Percentiles rank a stretch among this genome's conserved stretches.
These are phyloP conservation scores for Dendrocalamus latiflorus DNA, from an alignment of 202 grass and related monocot species.

Conservation along the genomic window DNA sequence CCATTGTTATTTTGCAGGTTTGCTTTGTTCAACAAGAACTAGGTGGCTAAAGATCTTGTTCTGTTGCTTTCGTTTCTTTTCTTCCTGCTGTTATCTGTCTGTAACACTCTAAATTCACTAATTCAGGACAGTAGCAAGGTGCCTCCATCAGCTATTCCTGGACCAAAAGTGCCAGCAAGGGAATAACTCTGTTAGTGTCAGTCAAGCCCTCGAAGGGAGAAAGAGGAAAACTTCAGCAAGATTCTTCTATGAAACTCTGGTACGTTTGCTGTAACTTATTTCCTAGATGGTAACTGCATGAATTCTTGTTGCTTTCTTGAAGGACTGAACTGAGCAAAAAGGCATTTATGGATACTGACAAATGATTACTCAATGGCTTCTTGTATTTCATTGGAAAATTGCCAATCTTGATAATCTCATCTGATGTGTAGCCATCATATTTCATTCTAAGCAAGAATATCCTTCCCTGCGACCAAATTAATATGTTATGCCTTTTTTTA, in stretches of 20 bases:
- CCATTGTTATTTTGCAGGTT: slow-evolving; percentile 49
- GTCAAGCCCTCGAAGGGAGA: slow-evolving; percentile 50
- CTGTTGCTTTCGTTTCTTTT: background rate
- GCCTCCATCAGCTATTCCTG: slow-evolving; percentile 40
- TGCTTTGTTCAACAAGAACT: slow-evolving; percentile 48
- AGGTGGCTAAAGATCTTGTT: slow-evolving; percentile 41
- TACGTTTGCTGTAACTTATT: slow-evolving; percentile 24
- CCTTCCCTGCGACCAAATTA: background rate
- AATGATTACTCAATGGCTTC: background rate
- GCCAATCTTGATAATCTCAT: background rate
- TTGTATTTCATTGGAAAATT: background rate
- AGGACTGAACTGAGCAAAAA: background rate
- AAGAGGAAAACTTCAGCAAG: slow-evolving; percentile 59
- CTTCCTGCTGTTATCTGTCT: background rate
- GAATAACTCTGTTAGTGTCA: slow-evolving; percentile 37
- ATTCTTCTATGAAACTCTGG: slow-evolving; percentile 94
- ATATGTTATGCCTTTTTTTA: background rate
- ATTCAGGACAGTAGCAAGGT: slow-evolving; percentile 58
- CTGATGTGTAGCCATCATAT: background rate
- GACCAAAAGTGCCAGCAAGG: slow-evolving; percentile 36
- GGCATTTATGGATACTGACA: background rate
- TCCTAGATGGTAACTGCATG: background rate
- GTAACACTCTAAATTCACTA: slow-evolving; percentile 6
- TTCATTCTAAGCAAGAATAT: background rate
- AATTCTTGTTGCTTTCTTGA: slow-evolving; percentile 7